Evolutionary conservation across 106 monocot genomes (phyloP).

Genomic region (Apostasia shenzhenica): DNA sequence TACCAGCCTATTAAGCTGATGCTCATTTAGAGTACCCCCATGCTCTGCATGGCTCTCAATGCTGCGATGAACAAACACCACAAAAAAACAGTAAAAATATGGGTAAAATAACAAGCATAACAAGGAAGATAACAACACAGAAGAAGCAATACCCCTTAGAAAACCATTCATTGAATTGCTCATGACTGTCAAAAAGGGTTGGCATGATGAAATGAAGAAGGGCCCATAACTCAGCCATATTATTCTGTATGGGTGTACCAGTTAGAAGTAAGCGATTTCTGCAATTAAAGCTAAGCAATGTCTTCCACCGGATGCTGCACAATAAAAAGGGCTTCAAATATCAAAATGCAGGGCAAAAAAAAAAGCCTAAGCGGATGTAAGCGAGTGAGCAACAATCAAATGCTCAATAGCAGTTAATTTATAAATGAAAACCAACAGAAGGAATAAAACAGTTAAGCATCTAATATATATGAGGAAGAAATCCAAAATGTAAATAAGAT

Average conservation of each 20-base stretch:
- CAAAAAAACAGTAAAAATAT: conserved; percentile 2
- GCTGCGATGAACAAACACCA: conserved; percentile 35
- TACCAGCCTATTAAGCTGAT: conserved; percentile 96
- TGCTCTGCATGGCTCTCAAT: conserved; percentile 99
- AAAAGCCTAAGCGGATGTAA: not conserved
- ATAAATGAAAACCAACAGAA: not conserved
- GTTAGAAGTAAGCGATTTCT: conserved; percentile 95
- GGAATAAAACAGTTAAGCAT: not conserved
- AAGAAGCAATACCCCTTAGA: conserved; percentile 76
- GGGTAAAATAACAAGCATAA: not conserved
- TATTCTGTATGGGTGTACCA: conserved; percentile 98
- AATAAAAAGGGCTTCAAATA: conserved; percentile 2
- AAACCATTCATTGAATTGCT: conserved; percentile 99
- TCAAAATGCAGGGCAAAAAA: not conserved
- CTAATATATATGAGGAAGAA: not conserved
- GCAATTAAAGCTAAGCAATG: conserved; percentile 93
- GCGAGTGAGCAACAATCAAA: not conserved
- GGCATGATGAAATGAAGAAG: conserved; percentile 99
- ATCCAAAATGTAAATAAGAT: not conserved
- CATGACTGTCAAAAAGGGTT: conserved; percentile 95
- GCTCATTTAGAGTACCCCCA: conserved; percentile 97
- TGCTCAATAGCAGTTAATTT: not conserved
- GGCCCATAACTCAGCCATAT: conserved; percentile 99
- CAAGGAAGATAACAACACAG: conserved; percentile 2
- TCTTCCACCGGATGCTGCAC: conserved; percentile 92